Evolutionary conservation across 495 filamentous ascomycete genomes (phyloP).

Genomic region (Neurospora sp.): DNA sequence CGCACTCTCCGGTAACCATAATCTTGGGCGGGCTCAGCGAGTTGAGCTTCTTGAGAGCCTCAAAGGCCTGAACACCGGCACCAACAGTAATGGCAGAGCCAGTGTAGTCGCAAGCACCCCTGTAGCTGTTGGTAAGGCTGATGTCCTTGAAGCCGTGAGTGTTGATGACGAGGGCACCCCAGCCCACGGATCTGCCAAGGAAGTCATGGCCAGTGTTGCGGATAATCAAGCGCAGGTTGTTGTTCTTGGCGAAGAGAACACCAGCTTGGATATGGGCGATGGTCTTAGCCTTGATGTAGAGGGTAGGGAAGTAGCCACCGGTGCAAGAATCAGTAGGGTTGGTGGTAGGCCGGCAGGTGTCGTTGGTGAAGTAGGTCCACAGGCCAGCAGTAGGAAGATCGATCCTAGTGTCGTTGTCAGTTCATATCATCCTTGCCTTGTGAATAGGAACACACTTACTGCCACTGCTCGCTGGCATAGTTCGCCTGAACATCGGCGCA

Average conservation of each 20-base stretch:
- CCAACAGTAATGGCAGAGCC: constrained; percentile 39
- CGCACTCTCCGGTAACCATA: constrained; percentile 38
- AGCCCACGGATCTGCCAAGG: constrained; percentile 48
- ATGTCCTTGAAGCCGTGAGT: constrained; percentile 52
- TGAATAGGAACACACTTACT: constrained; percentile 14
- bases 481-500: constrained; percentile 25
- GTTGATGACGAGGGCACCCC: constrained; percentile 51
- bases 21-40: constrained; percentile 35
- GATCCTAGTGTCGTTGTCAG: constrained; percentile 13
- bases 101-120: constrained; percentile 25
- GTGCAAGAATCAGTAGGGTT: constrained; percentile 41
- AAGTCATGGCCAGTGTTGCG: constrained; percentile 58
- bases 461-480: constrained; percentile 28
- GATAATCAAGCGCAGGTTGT: constrained; percentile 52
- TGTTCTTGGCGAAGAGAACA: constrained; percentile 42
- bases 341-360: constrained; percentile 34
- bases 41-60: constrained; percentile 33
- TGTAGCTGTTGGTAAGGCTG: constrained; percentile 28
- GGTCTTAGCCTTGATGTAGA: constrained; percentile 40
- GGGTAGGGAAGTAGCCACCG: constrained; percentile 47
- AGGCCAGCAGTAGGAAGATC: constrained; percentile 30
- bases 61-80: constrained; percentile 36
- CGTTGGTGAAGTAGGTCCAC: constrained; percentile 40
- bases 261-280: constrained; percentile 36
- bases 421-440: too few species aligned